phyloP scores from a whole-genome alignment of 345 rosid genomes.

The Stellera chamaejasme region DNA sequence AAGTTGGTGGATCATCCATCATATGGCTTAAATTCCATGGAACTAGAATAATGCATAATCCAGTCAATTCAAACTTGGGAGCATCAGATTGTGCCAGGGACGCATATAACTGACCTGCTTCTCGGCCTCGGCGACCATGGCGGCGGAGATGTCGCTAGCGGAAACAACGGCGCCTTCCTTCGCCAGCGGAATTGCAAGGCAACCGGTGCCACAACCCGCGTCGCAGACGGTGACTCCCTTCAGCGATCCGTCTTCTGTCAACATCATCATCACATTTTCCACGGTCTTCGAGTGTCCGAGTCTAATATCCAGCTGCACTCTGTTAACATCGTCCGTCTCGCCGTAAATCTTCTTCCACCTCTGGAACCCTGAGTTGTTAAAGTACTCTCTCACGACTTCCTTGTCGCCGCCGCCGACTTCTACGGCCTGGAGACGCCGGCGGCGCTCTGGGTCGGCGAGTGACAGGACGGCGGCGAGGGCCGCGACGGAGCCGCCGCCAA shows the following conservation, averaged over 20 bases:
- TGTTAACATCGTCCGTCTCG: slow-evolving; percentile 80
- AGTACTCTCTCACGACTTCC: slow-evolving; percentile 89
- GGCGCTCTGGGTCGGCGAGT: slow-evolving; percentile 65
- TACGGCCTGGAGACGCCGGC: slow-evolving; percentile 78
- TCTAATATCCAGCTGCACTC: slow-evolving; percentile 75
- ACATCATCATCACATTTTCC: slow-evolving; percentile 64
- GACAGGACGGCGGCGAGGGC: slow-evolving; percentile 78
- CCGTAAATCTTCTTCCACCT: slow-evolving; percentile 95
- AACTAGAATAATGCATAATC: background rate
- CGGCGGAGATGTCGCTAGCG: slow-evolving; percentile 87
- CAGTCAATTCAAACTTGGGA: background rate
- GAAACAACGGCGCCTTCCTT: slow-evolving; percentile 81
- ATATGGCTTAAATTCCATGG: too few relatives aligned
- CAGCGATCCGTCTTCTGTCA: slow-evolving; percentile 65
- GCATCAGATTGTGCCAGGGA: background rate
- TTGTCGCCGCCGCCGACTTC: slow-evolving; percentile 91
- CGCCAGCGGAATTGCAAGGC: slow-evolving; percentile 70
- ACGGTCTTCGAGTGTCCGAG: slow-evolving; percentile 82
- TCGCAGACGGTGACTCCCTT: slow-evolving; percentile 80
- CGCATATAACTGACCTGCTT: slow-evolving; percentile 36
- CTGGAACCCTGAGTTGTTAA: slow-evolving; percentile 82
- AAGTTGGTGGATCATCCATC: too few relatives aligned
- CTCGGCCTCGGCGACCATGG: slow-evolving; percentile 92
- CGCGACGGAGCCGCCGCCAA: slow-evolving; percentile 85
- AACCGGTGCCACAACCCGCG: slow-evolving; percentile 89